phyloP scores from a whole-genome alignment of 805 yeast genomes.

The Yarrowia porcina region DNA sequence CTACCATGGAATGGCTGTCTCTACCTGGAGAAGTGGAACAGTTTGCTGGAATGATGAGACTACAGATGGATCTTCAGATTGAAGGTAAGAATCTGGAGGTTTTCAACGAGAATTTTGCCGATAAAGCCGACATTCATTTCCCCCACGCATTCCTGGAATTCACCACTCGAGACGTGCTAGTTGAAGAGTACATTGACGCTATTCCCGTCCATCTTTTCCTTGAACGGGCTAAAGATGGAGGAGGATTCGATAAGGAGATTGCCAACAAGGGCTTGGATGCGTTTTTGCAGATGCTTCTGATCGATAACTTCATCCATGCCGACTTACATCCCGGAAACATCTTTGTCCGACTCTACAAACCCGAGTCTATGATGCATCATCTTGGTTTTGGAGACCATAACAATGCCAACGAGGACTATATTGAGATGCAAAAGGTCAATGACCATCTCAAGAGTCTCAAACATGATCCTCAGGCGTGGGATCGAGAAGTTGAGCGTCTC shows the following conservation, averaged over 20 bases:
- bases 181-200: slow-evolving; percentile 83
- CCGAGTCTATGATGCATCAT: slow-evolving; percentile 32
- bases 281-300: slow-evolving; percentile 84
- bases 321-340: slow-evolving; percentile 97
- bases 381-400: slow-evolving; percentile 40
- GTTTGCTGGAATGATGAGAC: slow-evolving; percentile 77
- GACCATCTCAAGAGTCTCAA: slow-evolving; percentile 32
- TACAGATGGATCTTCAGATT: slow-evolving; percentile 84
- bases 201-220: slow-evolving; percentile 74
- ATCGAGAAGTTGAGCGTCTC: slow-evolving; percentile 46
- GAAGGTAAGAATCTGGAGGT: slow-evolving; percentile 77
- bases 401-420: slow-evolving; percentile 30
- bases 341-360: slow-evolving; percentile 65
- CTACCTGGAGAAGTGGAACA: slow-evolving; percentile 92
- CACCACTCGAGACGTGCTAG: slow-evolving; percentile 67
- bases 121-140: slow-evolving; percentile 61
- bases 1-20: slow-evolving; percentile 97
- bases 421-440: slow-evolving; percentile 31
- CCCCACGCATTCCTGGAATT: slow-evolving; percentile 69
- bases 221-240: slow-evolving; percentile 36
- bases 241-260: slow-evolving; percentile 47
- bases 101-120: slow-evolving; percentile 66
- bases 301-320: slow-evolving; percentile 93
- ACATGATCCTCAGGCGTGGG: slow-evolving; percentile 44
- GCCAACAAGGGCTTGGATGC: slow-evolving; percentile 86